phyloP scores from a whole-genome alignment of 306 rosid species.

The Acacia acuminata region DNA sequence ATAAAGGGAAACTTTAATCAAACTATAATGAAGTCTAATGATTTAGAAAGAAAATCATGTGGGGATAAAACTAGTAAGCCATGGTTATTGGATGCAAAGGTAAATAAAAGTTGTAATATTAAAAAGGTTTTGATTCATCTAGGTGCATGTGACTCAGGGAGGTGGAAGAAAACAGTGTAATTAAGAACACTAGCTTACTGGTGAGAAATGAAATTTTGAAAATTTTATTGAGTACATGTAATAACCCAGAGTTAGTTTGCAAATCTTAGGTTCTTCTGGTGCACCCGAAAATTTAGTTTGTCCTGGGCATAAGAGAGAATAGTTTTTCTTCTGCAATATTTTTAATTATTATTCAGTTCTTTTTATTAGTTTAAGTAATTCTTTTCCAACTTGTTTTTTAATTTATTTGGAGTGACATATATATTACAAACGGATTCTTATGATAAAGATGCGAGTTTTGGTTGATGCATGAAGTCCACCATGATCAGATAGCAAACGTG shows the following conservation, averaged over 20 bases:
- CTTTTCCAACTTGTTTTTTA: not conserved
- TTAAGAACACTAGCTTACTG: not conserved
- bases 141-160: not conserved
- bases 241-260: not conserved
- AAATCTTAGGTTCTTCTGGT: not conserved
- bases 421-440: not conserved
- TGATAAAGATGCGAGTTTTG: not conserved
- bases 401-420: not conserved
- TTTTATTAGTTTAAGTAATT: not conserved
- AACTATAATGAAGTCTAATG: not conserved
- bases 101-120: not conserved
- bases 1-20: not conserved
- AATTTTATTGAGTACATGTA: not conserved
- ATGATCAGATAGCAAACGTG: slow-evolving; percentile 1
- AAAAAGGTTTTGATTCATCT: not conserved
- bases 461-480: not conserved
- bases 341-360: not conserved
- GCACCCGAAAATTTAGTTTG: not conserved
- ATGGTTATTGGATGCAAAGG: not conserved
- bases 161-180: not conserved
- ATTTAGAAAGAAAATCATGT: not conserved
- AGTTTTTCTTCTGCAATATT: not conserved
- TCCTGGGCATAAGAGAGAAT: not conserved
- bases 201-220: not conserved
- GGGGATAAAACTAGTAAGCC: not conserved